Percentiles rank a stretch among this genome's conserved stretches.
phyloP scores from a whole-genome alignment of 306 rosid genomes.

The Malus fusca region DNA sequence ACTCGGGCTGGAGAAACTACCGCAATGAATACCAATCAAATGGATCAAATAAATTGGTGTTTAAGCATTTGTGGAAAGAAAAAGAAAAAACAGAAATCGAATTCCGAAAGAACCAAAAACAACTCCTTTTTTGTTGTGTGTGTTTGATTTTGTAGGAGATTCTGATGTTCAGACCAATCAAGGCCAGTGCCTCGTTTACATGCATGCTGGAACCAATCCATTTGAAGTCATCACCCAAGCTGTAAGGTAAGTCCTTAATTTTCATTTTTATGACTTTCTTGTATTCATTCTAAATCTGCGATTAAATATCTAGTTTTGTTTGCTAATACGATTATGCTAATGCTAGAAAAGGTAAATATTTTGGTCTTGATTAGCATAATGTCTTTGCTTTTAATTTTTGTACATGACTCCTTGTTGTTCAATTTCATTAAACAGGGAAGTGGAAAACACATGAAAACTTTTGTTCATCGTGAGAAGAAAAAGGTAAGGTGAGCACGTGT shows the following conservation, averaged over 20 bases:
- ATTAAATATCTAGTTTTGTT: neutral
- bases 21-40: slow-evolving; percentile 29
- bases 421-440: slow-evolving; percentile 45
- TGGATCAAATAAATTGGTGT: slow-evolving; percentile 48
- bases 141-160: slow-evolving; percentile 92
- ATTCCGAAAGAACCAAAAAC: slow-evolving; percentile 38
- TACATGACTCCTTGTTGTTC: slow-evolving; percentile 5
- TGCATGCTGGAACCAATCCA: slow-evolving; percentile 95
- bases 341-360: neutral
- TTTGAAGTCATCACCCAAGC: slow-evolving; percentile 86
- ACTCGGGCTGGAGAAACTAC: slow-evolving; percentile 41
- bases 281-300: neutral
- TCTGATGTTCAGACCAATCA: slow-evolving; percentile 66
- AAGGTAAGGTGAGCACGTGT: slow-evolving; percentile 34
- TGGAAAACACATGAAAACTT: slow-evolving; percentile 78
- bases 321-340: neutral
- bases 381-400: neutral
- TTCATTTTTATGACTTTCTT: neutral
- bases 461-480: slow-evolving; percentile 86
- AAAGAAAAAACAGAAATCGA: slow-evolving; percentile 26
- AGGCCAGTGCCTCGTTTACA: slow-evolving; percentile 73
- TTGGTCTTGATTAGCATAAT: neutral
- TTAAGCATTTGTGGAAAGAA: slow-evolving; percentile 42
- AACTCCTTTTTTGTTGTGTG: slow-evolving; percentile 45
- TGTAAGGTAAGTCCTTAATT: slow-evolving; percentile 53